Evolutionary conservation across 2,329 filamentous ascomycete species (phyloP).

Genomic region (Talaromyces amestolkiae): DNA sequence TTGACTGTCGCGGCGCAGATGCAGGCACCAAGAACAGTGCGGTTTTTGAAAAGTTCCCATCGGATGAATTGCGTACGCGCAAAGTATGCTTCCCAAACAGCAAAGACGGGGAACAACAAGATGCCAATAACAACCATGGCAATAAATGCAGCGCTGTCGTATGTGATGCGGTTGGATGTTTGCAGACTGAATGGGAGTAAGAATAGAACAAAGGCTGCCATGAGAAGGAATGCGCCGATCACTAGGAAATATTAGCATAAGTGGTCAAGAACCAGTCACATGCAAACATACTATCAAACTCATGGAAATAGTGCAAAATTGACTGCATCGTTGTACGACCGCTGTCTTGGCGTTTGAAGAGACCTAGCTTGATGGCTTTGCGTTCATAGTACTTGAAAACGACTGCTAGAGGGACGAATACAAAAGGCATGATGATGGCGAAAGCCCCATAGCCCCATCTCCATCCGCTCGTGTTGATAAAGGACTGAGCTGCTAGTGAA

Average conservation of each 20-base stretch:
- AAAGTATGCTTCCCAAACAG: conserved; percentile 54
- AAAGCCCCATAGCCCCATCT: conserved; percentile 64
- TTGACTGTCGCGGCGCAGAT: conserved; percentile 49
- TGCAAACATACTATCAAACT: conserved; percentile 57
- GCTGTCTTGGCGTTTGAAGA: conserved; percentile 47
- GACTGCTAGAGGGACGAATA: conserved; percentile 55
- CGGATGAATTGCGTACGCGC: conserved; percentile 55
- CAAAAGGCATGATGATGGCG: conserved; percentile 57
- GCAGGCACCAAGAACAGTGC: conserved; percentile 54
- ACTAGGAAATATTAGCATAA: conserved; percentile 31
- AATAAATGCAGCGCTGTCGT: conserved; percentile 50
- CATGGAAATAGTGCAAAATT: conserved; percentile 54
- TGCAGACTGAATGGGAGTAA: conserved; percentile 64
- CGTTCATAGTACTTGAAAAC: conserved; percentile 56
- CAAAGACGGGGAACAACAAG: conserved; percentile 54
- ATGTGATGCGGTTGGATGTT: conserved; percentile 39
- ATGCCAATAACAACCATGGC: conserved; percentile 55
- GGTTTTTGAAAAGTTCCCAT: conserved; percentile 51
- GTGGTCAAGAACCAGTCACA: conserved; percentile 42
- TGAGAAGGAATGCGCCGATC: conserved; percentile 60
- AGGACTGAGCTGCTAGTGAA: conserved; percentile 52
- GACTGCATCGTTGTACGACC: conserved; percentile 50
- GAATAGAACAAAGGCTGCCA: conserved; percentile 61
- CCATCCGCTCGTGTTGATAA: conserved; percentile 52
- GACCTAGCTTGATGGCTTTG: conserved; percentile 56